Evolutionary conservation across 306 rosid species (phyloP).

Genomic region (Cyamopsis tetragonoloba): DNA sequence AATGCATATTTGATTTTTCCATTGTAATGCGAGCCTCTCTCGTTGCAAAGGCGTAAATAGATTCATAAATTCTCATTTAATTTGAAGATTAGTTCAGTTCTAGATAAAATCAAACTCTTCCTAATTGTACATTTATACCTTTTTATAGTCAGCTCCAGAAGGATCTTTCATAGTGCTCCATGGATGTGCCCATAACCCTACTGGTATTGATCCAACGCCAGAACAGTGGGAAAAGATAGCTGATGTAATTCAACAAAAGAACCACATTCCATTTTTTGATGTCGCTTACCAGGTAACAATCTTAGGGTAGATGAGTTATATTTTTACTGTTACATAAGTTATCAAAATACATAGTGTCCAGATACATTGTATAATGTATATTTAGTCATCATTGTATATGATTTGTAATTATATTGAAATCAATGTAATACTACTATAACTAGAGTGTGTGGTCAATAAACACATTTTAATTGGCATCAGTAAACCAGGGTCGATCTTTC

Average conservation of each 20-base stretch:
- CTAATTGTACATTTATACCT: conserved; percentile 15
- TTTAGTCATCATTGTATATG: no score
- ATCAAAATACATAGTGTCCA: no score
- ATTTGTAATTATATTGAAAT: no score
- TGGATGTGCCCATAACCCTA: conserved; percentile 99
- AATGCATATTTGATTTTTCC: conserved; percentile 1
- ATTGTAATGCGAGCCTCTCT: conserved; percentile 1
- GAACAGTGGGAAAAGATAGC: conserved; percentile 96
- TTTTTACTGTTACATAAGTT: no score
- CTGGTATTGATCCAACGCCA: conserved; percentile 93
- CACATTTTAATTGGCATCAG: no score
- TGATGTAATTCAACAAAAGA: conserved; percentile 77
- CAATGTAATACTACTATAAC: no score
- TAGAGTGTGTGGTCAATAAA: no score
- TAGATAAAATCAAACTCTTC: not conserved
- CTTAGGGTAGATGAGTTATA: not conserved
- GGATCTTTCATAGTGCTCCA: conserved; percentile 93
- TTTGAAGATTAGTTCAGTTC: conserved; percentile 13
- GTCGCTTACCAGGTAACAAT: conserved; percentile 91
- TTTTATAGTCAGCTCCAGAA: conserved; percentile 79
- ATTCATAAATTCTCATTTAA: not conserved
- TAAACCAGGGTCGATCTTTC: no score
- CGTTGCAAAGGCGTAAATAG: not conserved
- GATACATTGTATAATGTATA: no score
- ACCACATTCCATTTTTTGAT: conserved; percentile 89